Conservation (phyloP, 2,329 filamentous ascomycete species). For the Penicillium sp. region DNA sequence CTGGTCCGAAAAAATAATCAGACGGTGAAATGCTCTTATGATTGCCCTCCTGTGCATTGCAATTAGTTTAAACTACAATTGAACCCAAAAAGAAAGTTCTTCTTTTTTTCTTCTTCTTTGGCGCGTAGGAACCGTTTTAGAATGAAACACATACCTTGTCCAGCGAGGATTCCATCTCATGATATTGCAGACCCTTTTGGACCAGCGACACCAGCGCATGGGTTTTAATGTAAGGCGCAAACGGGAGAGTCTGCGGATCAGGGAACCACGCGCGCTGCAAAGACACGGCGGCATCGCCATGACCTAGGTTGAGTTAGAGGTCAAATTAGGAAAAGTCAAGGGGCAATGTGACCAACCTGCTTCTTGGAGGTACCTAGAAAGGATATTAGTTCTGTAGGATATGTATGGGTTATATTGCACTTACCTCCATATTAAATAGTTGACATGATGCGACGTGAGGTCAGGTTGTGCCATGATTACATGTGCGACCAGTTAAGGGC, state of each 20-base stretch:
- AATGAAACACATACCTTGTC: conserved; percentile 45
- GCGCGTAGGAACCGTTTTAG: neutral
- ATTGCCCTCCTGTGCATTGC: conserved; percentile 39
- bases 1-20: conserved; percentile 51
- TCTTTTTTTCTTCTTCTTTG: neutral
- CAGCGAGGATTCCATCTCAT: conserved; percentile 51
- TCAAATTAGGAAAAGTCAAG: conserved; percentile 14
- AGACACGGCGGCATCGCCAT: conserved; percentile 59
- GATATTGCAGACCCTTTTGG: conserved; percentile 61
- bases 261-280: conserved; percentile 63
- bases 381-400: conserved; percentile 21
- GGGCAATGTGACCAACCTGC: conserved; percentile 46
- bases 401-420: conserved; percentile 22
- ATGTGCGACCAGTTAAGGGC: conserved; percentile 37
- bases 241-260: conserved; percentile 61
- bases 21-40: conserved; percentile 35
- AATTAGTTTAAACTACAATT: conserved; percentile 20
- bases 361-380: conserved; percentile 53
- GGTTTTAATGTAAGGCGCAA: conserved; percentile 59
- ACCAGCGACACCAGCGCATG: conserved; percentile 62
- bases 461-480: conserved; percentile 46
- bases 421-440: conserved; percentile 69
- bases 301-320: conserved; percentile 42
- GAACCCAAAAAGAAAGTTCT: neutral
- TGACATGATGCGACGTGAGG: conserved; percentile 60